These are phyloP conservation scores for Microbotryomycetes sp. DNA, from an alignment of 1,284 basidiomycete species.

Conservation along the genomic window DNA sequence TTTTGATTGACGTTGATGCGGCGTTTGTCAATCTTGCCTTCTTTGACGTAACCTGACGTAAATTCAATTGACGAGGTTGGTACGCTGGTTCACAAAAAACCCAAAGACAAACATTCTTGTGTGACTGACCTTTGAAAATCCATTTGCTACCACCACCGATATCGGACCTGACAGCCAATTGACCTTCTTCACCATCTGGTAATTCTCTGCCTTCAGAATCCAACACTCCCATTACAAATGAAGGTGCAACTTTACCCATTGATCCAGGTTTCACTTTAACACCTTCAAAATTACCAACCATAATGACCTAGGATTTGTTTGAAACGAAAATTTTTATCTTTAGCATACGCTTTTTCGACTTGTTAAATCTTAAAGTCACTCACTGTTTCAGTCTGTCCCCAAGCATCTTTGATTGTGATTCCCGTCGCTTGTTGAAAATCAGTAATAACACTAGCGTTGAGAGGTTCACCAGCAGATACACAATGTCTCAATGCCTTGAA, in stretches of 20 bases:
- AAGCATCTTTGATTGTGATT: conserved; percentile 22
- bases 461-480: conserved; percentile 29
- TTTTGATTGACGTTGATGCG: conserved; percentile 18
- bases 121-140: conserved; percentile 31
- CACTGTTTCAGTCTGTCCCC: conserved; percentile 25
- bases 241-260: conserved; percentile 29
- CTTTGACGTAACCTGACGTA: conserved; percentile 25
- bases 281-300: conserved; percentile 23
- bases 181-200: conserved; percentile 21
- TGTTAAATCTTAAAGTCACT: not conserved
- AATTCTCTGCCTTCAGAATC: conserved; percentile 18
- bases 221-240: conserved; percentile 22
- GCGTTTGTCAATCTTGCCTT: conserved; percentile 29
- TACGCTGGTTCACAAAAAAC: not conserved
- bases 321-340: not conserved
- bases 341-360: not conserved
- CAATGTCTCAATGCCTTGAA: conserved; percentile 17
- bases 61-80: not conserved
- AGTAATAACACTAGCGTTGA: conserved; percentile 26
- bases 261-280: conserved; percentile 13
- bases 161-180: conserved; percentile 21
- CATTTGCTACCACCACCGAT: conserved; percentile 16
- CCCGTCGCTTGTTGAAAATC: conserved; percentile 18
- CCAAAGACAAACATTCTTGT: not conserved
- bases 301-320: conserved; percentile 9